These are phyloP conservation scores for Solanum commersonii DNA, from an alignment of 257 asterid genomes.

Conservation along the genomic window DNA sequence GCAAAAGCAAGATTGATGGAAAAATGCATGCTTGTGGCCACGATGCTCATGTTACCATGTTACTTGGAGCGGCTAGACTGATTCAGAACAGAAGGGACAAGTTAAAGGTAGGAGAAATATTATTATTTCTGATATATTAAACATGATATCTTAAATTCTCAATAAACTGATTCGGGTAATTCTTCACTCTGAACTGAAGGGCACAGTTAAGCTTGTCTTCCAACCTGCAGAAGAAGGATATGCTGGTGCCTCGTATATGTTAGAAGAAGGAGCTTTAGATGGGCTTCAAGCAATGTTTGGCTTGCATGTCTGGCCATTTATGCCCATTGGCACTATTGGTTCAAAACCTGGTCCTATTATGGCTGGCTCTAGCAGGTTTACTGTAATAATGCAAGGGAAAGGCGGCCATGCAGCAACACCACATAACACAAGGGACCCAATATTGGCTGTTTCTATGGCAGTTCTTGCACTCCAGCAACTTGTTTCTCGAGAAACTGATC, in stretches of 20 bases:
- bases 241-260: slow-evolving; percentile 66
- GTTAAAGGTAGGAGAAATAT: slow-evolving; percentile 41
- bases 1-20: slow-evolving; percentile 70
- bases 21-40: slow-evolving; percentile 98
- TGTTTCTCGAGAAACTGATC: slow-evolving; percentile 83
- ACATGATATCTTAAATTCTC: background rate
- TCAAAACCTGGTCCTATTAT: slow-evolving; percentile 69
- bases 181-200: slow-evolving; percentile 27
- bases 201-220: slow-evolving; percentile 75
- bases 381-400: slow-evolving; percentile 47
- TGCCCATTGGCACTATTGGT: slow-evolving; percentile 36
- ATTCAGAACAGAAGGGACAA: slow-evolving; percentile 42
- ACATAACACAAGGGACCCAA: slow-evolving; percentile 57
- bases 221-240: slow-evolving; percentile 92
- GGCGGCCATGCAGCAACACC: slow-evolving; percentile 89
- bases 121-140: background rate
- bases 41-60: slow-evolving; percentile 85
- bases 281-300: slow-evolving; percentile 62
- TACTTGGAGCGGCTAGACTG: slow-evolving; percentile 91
- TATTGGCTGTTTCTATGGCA: slow-evolving; percentile 57
- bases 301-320: slow-evolving; percentile 54
- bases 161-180: slow-evolving; percentile 1
- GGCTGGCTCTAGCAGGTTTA: slow-evolving; percentile 72
- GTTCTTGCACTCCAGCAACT: slow-evolving; percentile 76
- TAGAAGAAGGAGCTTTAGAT: slow-evolving; percentile 63